Percentiles rank a stretch among this genome's conserved stretches.
These are phyloP conservation scores for Yamadazyma dushanensis DNA, from an alignment of 1,139 yeast genomes.

Conservation along the genomic window DNA sequence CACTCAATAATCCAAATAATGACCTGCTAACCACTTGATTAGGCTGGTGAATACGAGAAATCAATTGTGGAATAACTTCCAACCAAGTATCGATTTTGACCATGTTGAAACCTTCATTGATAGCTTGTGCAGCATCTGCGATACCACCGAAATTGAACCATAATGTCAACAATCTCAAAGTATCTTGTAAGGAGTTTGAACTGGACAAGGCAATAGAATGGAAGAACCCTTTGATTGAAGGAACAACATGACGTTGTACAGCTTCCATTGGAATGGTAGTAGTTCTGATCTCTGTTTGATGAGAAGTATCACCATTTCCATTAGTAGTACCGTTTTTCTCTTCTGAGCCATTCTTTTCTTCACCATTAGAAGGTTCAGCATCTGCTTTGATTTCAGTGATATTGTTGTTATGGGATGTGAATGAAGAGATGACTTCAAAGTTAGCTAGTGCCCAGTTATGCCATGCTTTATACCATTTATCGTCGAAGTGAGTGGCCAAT, in stretches of 20 bases:
- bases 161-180: constrained; percentile 80
- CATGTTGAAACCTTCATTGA: constrained; percentile 88
- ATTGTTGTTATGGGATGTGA: constrained; percentile 41
- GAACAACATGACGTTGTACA: constrained; percentile 84
- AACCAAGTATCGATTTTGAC: constrained; percentile 92
- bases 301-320: not conserved
- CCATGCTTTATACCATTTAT: constrained; percentile 97
- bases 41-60: constrained; percentile 95
- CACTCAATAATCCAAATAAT: constrained; percentile 76
- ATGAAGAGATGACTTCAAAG: constrained; percentile 84
- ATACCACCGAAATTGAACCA: constrained; percentile 98
- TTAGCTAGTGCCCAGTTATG: constrained; percentile 99
- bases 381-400: constrained; percentile 24
- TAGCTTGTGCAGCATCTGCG: constrained; percentile 86
- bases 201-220: constrained; percentile 88
- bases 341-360: constrained; percentile 8
- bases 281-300: constrained; percentile 9
- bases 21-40: constrained; percentile 81
- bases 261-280: constrained; percentile 50
- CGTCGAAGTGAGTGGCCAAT: constrained; percentile 92
- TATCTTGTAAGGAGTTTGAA: constrained; percentile 89
- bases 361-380: constrained; percentile 20
- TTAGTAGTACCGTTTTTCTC: constrained; percentile 3
- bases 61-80: constrained; percentile 92
- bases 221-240: constrained; percentile 94